Conservation (phyloP, 1,139 yeast species). For the Pichia kudriavzevii region DNA sequence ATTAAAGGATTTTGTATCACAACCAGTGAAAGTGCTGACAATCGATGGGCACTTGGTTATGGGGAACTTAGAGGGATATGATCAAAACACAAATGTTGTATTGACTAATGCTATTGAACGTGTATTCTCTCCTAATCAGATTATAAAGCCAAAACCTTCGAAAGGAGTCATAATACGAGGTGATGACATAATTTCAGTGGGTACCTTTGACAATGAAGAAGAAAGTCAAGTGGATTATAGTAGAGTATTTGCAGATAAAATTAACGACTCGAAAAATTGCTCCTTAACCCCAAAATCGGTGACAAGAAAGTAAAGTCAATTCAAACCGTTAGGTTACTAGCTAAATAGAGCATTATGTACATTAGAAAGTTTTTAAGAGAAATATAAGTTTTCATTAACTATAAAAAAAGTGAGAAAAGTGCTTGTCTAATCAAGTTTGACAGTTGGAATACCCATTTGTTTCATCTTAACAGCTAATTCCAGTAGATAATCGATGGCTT, state of each 20-base stretch:
- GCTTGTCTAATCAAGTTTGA: conserved; percentile 16
- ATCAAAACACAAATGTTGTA: conserved; percentile 69
- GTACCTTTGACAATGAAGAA: conserved; percentile 59
- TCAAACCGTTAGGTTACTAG: no score
- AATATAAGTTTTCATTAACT: conserved; percentile 15
- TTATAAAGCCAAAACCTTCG: conserved; percentile 45
- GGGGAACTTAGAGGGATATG: conserved; percentile 76
- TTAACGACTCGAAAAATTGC: conserved; percentile 33
- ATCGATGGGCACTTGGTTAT: conserved; percentile 68
- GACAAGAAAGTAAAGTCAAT: no score
- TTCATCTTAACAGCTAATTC: conserved; percentile 82
- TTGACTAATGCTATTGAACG: conserved; percentile 55
- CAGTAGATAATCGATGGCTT: conserved; percentile 83
- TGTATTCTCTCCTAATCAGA: conserved; percentile 37
- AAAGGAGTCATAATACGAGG: conserved; percentile 76
- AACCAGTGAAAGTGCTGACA: conserved; percentile 61
- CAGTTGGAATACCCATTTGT: conserved; percentile 47
- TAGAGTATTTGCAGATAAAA: conserved; percentile 30
- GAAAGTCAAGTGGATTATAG: conserved; percentile 52
- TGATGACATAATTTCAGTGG: conserved; percentile 59
- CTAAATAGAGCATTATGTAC: no score
- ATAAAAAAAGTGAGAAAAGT: conserved; percentile 5
- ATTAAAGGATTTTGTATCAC: conserved; percentile 29
- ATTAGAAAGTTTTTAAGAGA: conserved; percentile 1
- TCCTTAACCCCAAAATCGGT: no score